These are phyloP conservation scores for Coccinonectria pachysandricola DNA, from an alignment of 2,329 filamentous ascomycete species.

Conservation along the genomic window DNA sequence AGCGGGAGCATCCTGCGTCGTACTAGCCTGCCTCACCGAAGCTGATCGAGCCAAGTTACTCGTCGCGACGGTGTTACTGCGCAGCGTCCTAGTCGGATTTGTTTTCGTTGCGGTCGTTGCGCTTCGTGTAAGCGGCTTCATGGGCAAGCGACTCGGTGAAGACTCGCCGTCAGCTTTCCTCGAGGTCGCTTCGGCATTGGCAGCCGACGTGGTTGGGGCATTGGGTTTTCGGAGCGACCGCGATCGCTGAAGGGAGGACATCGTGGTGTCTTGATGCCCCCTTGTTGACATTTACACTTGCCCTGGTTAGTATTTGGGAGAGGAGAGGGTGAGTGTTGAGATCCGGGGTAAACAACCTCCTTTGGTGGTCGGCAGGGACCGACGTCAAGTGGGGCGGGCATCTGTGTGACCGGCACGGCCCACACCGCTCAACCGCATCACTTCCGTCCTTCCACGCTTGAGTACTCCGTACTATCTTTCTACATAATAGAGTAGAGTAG, in stretches of 20 bases:
- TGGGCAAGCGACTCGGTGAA: slow-evolving; percentile 41
- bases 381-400: too few species aligned
- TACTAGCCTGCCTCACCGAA: slow-evolving; percentile 14
- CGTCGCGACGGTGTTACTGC: slow-evolving; percentile 10
- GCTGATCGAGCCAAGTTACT: slow-evolving; percentile 9
- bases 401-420: too few species aligned
- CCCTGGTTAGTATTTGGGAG: slow-evolving; percentile 1
- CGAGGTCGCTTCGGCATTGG: slow-evolving; percentile 7
- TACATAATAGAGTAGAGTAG: too few species aligned
- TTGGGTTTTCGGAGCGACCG: slow-evolving; percentile 39
- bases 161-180: slow-evolving; percentile 12
- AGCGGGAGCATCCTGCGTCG: slow-evolving; percentile 1
- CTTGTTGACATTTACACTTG: slow-evolving; percentile 2
- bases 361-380: too few species aligned
- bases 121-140: slow-evolving; percentile 32
- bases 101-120: slow-evolving; percentile 14
- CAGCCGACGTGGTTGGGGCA: slow-evolving; percentile 7
- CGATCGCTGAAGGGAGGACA: slow-evolving; percentile 36
- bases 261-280: slow-evolving; percentile 17
- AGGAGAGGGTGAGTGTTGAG: too few species aligned
- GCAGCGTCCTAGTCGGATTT: slow-evolving; percentile 10
- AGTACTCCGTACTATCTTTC: too few species aligned
- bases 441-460: too few species aligned
- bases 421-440: too few species aligned
- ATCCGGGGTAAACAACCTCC: too few species aligned